Evolutionary conservation across 805 yeast species (phyloP).

Genomic region (Pichia exigua): DNA sequence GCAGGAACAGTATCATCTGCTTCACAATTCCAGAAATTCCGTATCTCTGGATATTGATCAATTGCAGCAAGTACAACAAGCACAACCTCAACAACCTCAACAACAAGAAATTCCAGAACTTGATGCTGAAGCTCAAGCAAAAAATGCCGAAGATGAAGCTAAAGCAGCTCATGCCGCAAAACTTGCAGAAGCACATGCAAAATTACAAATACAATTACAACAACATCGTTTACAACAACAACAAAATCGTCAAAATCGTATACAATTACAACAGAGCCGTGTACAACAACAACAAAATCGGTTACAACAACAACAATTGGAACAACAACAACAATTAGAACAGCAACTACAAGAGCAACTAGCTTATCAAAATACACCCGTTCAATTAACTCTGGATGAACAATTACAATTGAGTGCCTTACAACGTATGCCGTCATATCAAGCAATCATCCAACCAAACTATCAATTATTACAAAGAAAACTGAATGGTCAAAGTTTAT

Average conservation of each 20-base stretch:
- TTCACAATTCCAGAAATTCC: slow-evolving; percentile 9
- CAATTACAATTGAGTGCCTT: slow-evolving; percentile 24
- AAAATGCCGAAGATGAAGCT: neutral
- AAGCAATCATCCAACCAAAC: slow-evolving; percentile 30
- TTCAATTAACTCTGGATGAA: slow-evolving; percentile 19
- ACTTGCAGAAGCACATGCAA: neutral
- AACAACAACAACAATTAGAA: slow-evolving; percentile 2
- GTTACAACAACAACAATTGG: slow-evolving; percentile 3
- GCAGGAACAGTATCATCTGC: slow-evolving; percentile 11
- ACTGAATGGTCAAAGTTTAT: slow-evolving; percentile 20
- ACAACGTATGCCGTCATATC: slow-evolving; percentile 29
- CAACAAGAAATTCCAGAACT: slow-evolving; percentile 1
- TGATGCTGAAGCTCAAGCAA: neutral
- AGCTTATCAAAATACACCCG: neutral
- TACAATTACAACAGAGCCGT: too few relatives aligned
- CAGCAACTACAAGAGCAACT: slow-evolving; percentile 3
- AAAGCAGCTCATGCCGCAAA: neutral
- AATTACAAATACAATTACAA: neutral
- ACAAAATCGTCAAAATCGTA: neutral
- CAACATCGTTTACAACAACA: neutral
- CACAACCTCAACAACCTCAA: neutral
- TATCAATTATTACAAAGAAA: slow-evolving; percentile 22
- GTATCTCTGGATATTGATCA: slow-evolving; percentile 10
- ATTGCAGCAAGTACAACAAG: slow-evolving; percentile 5
- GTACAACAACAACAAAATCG: neutral